Conservation (phyloP, 352 stramenopile genomes). For the Phytophthora multivora region DNA sequence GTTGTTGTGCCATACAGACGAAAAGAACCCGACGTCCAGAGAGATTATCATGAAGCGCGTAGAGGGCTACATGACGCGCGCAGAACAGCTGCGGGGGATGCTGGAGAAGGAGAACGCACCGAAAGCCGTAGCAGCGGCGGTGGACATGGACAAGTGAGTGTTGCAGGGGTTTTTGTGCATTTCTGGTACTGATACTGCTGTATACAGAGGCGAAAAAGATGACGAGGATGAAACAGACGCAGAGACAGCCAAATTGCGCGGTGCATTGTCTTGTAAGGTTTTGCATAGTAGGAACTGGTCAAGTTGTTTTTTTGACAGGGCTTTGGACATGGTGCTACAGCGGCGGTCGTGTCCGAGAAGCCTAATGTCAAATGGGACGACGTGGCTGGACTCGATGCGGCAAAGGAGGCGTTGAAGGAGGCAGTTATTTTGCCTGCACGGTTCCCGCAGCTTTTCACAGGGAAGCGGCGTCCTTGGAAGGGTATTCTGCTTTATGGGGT, state of each 20-base stretch:
- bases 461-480: constrained; percentile 92
- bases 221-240: constrained; percentile 93
- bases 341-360: constrained; percentile 86
- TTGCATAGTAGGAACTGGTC: background rate
- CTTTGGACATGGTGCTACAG: constrained; percentile 36
- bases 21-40: constrained; percentile 91
- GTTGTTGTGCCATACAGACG: constrained; percentile 49
- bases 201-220: constrained; percentile 73
- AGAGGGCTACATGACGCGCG: constrained; percentile 90
- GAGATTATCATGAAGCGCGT: constrained; percentile 92
- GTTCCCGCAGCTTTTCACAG: constrained; percentile 98
- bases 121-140: constrained; percentile 61
- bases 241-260: constrained; percentile 96
- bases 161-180: background rate
- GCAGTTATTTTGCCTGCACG: constrained; percentile 96
- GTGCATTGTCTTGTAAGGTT: constrained; percentile 89
- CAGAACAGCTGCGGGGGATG: constrained; percentile 86
- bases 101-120: constrained; percentile 66
- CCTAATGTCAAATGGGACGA: constrained; percentile 98
- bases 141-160: constrained; percentile 78
- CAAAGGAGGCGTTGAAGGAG: constrained; percentile 99
- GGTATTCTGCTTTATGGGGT: constrained; percentile 98
- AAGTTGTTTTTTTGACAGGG: constrained; percentile 1
- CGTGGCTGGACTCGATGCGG: constrained; percentile 96
- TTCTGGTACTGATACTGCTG: constrained; percentile 1